phyloP scores from a whole-genome alignment of 176 grass and related monocot genomes.

The Avena eriantha region DNA sequence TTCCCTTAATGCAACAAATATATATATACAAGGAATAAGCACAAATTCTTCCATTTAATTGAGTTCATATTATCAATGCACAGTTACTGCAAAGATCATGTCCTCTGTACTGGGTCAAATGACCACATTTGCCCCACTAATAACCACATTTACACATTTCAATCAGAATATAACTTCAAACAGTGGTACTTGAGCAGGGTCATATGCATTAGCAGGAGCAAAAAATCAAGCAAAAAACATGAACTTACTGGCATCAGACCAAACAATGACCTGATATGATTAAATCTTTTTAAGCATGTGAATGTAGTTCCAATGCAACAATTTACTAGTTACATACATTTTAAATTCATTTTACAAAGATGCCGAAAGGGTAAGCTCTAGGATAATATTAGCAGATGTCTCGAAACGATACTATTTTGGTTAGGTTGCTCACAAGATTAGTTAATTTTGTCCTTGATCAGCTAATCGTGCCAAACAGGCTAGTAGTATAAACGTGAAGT shows the following conservation, averaged over 20 bases:
- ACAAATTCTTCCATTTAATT: neutral
- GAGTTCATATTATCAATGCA: neutral
- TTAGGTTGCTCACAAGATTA: neutral
- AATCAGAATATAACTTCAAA: neutral
- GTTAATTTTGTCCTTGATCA: neutral
- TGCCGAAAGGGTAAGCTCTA: neutral
- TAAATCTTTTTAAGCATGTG: neutral
- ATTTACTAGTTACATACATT: slow-evolving; percentile 21
- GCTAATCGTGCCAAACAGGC: neutral
- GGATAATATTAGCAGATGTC: neutral
- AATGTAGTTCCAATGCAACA: neutral
- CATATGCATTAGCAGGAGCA: slow-evolving; percentile 18
- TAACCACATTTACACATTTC: slow-evolving; percentile 2
- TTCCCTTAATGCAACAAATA: slow-evolving; percentile 10
- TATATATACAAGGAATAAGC: slow-evolving; percentile 19
- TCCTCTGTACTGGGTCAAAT: neutral
- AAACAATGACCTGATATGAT: slow-evolving; percentile 14
- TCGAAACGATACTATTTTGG: neutral
- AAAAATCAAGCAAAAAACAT: slow-evolving; percentile 3
- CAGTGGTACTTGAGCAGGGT: neutral
- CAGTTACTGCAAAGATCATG: neutral
- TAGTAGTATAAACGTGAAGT: neutral
- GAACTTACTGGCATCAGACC: neutral
- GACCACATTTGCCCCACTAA: slow-evolving; percentile 8
- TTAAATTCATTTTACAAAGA: slow-evolving; percentile 12